Conservation (phyloP, 495 filamentous ascomycete genomes). For the Neurospora terricola region DNA sequence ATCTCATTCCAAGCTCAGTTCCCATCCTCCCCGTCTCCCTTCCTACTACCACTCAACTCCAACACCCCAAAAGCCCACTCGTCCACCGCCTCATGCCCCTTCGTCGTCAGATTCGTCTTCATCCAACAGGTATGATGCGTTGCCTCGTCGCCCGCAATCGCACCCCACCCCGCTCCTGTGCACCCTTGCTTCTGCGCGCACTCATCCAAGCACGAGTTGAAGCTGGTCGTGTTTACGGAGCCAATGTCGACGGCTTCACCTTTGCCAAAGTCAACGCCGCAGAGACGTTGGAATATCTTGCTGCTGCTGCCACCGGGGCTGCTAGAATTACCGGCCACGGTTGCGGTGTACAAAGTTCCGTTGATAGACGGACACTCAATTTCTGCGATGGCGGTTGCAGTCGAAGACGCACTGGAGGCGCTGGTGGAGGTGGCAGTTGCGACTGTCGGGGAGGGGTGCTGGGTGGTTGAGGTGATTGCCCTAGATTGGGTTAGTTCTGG, state of each 20-base stretch:
- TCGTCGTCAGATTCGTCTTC: slow-evolving; percentile 44
- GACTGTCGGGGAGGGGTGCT: neutral
- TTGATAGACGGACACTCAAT: slow-evolving; percentile 22
- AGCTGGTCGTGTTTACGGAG: slow-evolving; percentile 13
- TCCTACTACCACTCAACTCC: neutral
- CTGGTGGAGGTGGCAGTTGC: neutral
- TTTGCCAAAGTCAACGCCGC: slow-evolving; percentile 26
- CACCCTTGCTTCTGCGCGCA: slow-evolving; percentile 21
- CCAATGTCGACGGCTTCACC: slow-evolving; percentile 23
- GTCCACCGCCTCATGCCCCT: slow-evolving; percentile 35
- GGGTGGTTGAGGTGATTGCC: neutral
- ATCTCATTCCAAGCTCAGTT: neutral
- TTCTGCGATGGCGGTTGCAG: neutral
- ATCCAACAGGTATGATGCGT: slow-evolving; percentile 31
- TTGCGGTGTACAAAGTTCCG: slow-evolving; percentile 21
- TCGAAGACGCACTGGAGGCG: neutral
- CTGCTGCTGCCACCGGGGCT: slow-evolving; percentile 4
- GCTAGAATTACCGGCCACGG: neutral
- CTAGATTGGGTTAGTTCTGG: neutral
- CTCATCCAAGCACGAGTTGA: slow-evolving; percentile 24
- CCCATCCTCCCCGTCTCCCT: neutral
- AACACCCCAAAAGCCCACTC: slow-evolving; percentile 32
- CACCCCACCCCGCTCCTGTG: slow-evolving; percentile 29
- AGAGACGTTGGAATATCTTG: slow-evolving; percentile 22
- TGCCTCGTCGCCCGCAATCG: slow-evolving; percentile 20